These are phyloP conservation scores for Phytophthora rubi DNA, from an alignment of 352 stramenopile genomes.

Conservation along the genomic window DNA sequence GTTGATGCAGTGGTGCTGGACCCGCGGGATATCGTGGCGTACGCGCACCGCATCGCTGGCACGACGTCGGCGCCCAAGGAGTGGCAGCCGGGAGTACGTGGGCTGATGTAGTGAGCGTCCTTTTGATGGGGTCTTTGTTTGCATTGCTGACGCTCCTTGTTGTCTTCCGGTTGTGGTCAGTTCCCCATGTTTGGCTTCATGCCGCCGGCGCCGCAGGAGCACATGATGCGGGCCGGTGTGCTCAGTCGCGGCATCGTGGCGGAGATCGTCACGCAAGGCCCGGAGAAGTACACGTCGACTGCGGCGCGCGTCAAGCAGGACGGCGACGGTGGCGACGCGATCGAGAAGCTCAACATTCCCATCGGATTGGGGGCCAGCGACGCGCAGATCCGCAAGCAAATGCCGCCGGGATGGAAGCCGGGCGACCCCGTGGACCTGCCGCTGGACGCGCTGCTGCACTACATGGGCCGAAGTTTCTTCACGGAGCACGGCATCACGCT, in stretches of 20 bases:
- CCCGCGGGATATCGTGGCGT: conserved; percentile 74
- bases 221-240: conserved; percentile 88
- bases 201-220: conserved; percentile 79
- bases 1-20: conserved; percentile 60
- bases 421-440: conserved; percentile 83
- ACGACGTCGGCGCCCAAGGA: conserved; percentile 77
- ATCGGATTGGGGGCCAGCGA: conserved; percentile 75
- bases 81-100: conserved; percentile 77
- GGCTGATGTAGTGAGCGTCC: background rate
- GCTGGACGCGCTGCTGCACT: conserved; percentile 78
- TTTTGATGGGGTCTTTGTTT: too few species aligned
- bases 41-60: conserved; percentile 81
- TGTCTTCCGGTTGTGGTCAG: conserved; percentile 32
- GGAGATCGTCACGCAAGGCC: conserved; percentile 77
- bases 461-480: conserved; percentile 83
- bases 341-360: conserved; percentile 65
- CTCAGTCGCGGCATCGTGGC: conserved; percentile 82
- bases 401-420: conserved; percentile 80
- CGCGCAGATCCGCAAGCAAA: conserved; percentile 76
- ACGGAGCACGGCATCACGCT: conserved; percentile 76
- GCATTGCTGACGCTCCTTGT: background rate
- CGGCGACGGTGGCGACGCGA: conserved; percentile 17
- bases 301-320: conserved; percentile 43
- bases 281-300: conserved; percentile 70
- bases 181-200: conserved; percentile 90